These are phyloP conservation scores for Calocera cornea DNA, from an alignment of 768 basidiomycete genomes.

Conservation along the genomic window DNA sequence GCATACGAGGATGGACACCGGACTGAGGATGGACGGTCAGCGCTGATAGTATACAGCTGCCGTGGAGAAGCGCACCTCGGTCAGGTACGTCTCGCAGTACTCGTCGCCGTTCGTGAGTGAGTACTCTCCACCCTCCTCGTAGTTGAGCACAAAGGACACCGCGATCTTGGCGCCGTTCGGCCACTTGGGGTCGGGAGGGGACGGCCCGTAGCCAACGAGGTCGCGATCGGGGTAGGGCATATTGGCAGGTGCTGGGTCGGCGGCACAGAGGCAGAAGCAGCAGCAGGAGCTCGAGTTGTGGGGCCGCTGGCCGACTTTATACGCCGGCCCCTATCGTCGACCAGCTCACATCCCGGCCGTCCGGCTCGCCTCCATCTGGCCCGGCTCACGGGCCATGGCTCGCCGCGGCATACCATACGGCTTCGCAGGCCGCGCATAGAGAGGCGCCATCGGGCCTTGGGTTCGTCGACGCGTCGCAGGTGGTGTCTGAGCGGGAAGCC, in stretches of 20 bases:
- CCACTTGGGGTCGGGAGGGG: slow-evolving; percentile 18
- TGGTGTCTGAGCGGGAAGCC: background rate
- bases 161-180: slow-evolving; percentile 18
- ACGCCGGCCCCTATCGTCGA: background rate
- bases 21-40: background rate
- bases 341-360: background rate
- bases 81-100: background rate
- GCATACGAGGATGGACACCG: background rate
- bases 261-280: background rate
- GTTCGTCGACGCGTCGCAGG: background rate
- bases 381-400: too few relatives aligned
- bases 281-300: too few relatives aligned
- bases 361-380: background rate
- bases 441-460: background rate
- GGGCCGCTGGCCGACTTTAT: background rate
- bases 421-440: background rate
- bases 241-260: background rate
- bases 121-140: slow-evolving; percentile 5
- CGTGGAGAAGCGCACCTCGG: background rate
- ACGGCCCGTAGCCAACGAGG: slow-evolving; percentile 18
- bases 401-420: too few relatives aligned
- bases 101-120: slow-evolving; percentile 9
- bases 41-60: background rate
- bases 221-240: slow-evolving; percentile 9
- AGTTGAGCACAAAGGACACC: slow-evolving; percentile 15